Base-by-base conservation (phyloP, 345 rosid species). In the Turnera subulata region DNA sequence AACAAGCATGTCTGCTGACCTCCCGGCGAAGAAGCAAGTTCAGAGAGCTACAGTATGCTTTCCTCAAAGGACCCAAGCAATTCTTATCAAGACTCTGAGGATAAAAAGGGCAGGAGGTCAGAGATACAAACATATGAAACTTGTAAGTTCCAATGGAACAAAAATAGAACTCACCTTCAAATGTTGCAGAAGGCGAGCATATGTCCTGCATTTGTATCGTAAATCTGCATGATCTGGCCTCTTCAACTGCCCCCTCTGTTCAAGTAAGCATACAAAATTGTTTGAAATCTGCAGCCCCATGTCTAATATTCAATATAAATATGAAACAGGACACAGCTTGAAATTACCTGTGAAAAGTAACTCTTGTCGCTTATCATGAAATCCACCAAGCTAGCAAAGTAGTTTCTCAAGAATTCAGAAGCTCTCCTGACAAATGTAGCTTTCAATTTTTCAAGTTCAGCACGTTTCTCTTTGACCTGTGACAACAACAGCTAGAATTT, bases 141-240 rank as follows among this genome's bases (percentile, higher is more conserved):
- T 56, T 33, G 40, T 33, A 68, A 42, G 23, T 13, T 37, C 53
- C 37, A 46, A 7, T 37, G 15, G 50, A 42, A 13, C 12, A 8
- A 53, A 37, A 55, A 38, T 26, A 55, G 26, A 40, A 37, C 40
- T 55, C 56, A 88, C 99, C 97, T 93, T 93, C 66, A 93, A 70
- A 79, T 90, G 97, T 73, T 90, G 97, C 63, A 93, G 77, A 63
- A 93, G 90, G 50, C 99, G 99, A 71, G 99, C 97, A 81, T 93
- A 93, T 65, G 96, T 90, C 78, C 99, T 80, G 79, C 99, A 93
- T 76, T 90, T 93, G 76, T 93, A 93, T 67, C 99, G 80, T 77
- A 93, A 82, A 63, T 93, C 99, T 55, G 97, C 97, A 80, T 93
- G 99, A 79, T 90, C 99, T 62, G 97, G 99, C 73, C 97, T 85